A percentile compares a stretch with the other conserved stretches of the same genome.
Evolutionary conservation across 192 early-diverging fungal species (phyloP).

Genomic region (Coemansia sp.): DNA sequence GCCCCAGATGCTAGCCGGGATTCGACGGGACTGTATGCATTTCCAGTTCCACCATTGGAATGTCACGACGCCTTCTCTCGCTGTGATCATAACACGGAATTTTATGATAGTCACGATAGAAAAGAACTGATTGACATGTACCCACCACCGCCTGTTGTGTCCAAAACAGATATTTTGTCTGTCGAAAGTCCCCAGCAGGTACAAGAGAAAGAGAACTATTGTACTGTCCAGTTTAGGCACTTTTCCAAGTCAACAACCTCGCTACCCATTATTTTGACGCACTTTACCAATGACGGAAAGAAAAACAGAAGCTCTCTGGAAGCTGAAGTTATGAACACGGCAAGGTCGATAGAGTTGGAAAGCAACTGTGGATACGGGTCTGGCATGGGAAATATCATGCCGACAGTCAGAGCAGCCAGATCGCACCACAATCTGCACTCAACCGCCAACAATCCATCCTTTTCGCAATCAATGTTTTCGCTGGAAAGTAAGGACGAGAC

Average conservation of each 20-base stretch:
- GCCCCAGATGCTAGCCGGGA: background rate
- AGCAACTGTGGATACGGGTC: background rate
- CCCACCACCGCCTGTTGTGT: background rate
- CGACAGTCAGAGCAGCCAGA: conserved; percentile 21
- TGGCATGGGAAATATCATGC: no score
- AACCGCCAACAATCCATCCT: conserved; percentile 11
- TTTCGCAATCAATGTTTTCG: conserved; percentile 42
- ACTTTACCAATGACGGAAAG: background rate
- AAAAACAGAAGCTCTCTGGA: conserved; percentile 2
- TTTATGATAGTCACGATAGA: background rate
- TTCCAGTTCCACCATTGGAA: conserved; percentile 33
- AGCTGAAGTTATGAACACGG: background rate
- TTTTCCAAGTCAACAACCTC: conserved; percentile 44
- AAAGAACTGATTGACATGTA: conserved; percentile 7
- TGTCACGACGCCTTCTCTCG: conserved; percentile 1
- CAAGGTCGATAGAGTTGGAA: background rate
- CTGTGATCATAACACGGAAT: background rate
- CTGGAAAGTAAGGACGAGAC: conserved; percentile 35
- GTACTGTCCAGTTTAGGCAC: conserved; percentile 15
- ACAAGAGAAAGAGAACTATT: conserved; percentile 4
- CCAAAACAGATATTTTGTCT: background rate
- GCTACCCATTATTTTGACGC: conserved; percentile 23
- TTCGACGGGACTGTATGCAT: conserved; percentile 28
- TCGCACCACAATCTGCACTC: conserved; percentile 39
- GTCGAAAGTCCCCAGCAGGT: background rate